Evolutionary conservation across 2,329 filamentous ascomycete genomes (phyloP), one percentile per base, ranked within the genome.

Genomic region (Alternaria sp.): DNA sequence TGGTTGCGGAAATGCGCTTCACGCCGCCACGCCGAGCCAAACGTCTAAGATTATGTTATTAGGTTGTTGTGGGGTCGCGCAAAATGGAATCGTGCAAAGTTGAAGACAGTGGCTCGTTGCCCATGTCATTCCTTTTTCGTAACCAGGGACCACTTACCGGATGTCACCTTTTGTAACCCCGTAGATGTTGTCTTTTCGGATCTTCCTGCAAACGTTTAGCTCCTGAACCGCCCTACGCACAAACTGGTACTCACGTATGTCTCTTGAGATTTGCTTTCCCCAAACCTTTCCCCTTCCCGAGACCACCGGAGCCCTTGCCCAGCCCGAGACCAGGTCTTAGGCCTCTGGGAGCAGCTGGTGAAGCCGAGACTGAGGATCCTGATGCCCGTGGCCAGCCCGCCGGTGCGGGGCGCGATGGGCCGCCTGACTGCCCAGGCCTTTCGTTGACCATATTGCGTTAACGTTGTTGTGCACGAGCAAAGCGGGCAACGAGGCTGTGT

Each of bases 11-110:
- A 9, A 94, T 93, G 0, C 91, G 84, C 75, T 93, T 93, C 0
- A 95, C 89, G 0, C 92, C 92, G 1, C 91, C 92, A 7, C 92
- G 88, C 6, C 92, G 87, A 1, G 92, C 92, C 0, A 95, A 80
- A 44, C 91, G 89, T 68, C 91, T 78, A 32, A 7, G 30, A 26
- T 9, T 9, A 32, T 4, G 44, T 75, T 54, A 72, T 68, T 30
- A 15, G 15, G 40, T n/a, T n/a, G 11, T 43, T 12, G n/a, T 51
- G 11, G 5, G 4, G 21, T 15, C 12, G 13, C n/a, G 4, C 26
- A 32, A 30, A 8, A 13, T 56, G 11, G 3, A 9, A 32, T 15
- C 5, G 19, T 13, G 12, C 28, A 32, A 30, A 8, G 19, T 23
- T 23, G 1, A 32, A 32, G 9, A 7, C 44, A 3, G 15, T 47